Percentiles rank a stretch among this genome's conserved stretches.
Evolutionary conservation across 306 rosid species (phyloP).

Genomic region (Vigna trinervia): DNA sequence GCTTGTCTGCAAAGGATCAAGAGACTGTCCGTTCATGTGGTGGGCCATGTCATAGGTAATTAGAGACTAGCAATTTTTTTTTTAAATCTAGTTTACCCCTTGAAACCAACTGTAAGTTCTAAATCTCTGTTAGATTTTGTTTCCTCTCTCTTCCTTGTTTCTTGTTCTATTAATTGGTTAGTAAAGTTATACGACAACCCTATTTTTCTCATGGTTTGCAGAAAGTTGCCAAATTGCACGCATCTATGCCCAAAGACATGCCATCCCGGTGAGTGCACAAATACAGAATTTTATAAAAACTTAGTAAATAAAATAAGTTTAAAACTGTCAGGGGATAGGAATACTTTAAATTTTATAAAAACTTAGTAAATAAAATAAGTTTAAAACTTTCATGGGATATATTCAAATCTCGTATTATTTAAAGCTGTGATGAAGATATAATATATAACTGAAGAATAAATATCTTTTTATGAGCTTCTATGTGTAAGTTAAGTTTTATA

Average conservation of each 20-base stretch:
- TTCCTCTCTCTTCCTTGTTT: slow-evolving; percentile 10
- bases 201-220: slow-evolving; percentile 55
- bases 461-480: no score
- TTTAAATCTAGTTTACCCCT: slow-evolving; percentile 23
- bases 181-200: slow-evolving; percentile 34
- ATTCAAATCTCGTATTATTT: no score
- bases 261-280: slow-evolving; percentile 87
- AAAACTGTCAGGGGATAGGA: no score
- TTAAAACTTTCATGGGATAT: no score
- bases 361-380: no score
- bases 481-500: no score
- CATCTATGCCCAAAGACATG: slow-evolving; percentile 93
- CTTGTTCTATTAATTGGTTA: slow-evolving; percentile 15
- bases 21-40: slow-evolving; percentile 68
- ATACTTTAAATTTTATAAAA: no score
- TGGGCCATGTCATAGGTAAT: slow-evolving; percentile 94
- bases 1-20: slow-evolving; percentile 73
- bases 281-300: slow-evolving; percentile 48
- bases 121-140: not conserved
- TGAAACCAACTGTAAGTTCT: slow-evolving; percentile 15
- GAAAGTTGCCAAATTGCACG: slow-evolving; percentile 87
- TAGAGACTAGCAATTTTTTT: not conserved
- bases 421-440: no score
- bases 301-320: no score
- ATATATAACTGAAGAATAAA: no score